A percentile compares a stretch with the other conserved stretches of the same genome.
phyloP scores from a whole-genome alignment of 306 rosid genomes.

The Amphicarpaea edgeworthii region DNA sequence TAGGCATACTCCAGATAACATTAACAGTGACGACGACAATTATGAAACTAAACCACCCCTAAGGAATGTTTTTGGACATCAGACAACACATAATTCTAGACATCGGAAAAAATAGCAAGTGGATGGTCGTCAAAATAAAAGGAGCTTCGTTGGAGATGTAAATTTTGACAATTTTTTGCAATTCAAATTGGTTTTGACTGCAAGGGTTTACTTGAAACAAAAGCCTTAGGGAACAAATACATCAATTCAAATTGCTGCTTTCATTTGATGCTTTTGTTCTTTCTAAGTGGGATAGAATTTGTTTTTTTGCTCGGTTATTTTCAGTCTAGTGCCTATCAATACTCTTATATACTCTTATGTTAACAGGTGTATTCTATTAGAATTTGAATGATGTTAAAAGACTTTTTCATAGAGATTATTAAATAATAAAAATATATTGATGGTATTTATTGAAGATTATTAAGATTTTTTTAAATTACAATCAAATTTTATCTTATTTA shows the following conservation, averaged over 20 bases:
- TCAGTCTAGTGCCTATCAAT: background rate
- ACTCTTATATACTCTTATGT: too few relatives aligned
- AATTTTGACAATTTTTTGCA: slow-evolving; percentile 34
- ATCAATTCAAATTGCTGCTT: slow-evolving; percentile 43
- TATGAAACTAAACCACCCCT: slow-evolving; percentile 44
- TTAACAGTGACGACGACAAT: slow-evolving; percentile 82
- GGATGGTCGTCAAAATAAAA: slow-evolving; percentile 31
- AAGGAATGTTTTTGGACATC: slow-evolving; percentile 55
- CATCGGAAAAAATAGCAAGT: slow-evolving; percentile 27
- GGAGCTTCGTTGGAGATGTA: slow-evolving; percentile 26
- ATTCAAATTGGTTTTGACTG: slow-evolving; percentile 28
- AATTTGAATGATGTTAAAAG: too few relatives aligned
- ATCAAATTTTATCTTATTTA: too few relatives aligned
- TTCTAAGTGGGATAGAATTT: slow-evolving; percentile 14
- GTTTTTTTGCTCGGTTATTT: slow-evolving; percentile 10
- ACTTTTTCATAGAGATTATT: too few relatives aligned
- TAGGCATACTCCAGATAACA: slow-evolving; percentile 65
- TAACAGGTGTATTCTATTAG: too few relatives aligned
- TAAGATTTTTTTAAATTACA: too few relatives aligned
- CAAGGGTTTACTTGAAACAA: slow-evolving; percentile 17
- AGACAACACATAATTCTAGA: slow-evolving; percentile 18
- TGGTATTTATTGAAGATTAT: too few relatives aligned
- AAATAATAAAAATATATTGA: too few relatives aligned
- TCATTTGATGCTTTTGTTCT: slow-evolving; percentile 15
- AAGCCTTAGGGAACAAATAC: slow-evolving; percentile 31